These are phyloP conservation scores for Puya raimondii DNA, from an alignment of 176 grass and related monocot species.

Conservation along the genomic window DNA sequence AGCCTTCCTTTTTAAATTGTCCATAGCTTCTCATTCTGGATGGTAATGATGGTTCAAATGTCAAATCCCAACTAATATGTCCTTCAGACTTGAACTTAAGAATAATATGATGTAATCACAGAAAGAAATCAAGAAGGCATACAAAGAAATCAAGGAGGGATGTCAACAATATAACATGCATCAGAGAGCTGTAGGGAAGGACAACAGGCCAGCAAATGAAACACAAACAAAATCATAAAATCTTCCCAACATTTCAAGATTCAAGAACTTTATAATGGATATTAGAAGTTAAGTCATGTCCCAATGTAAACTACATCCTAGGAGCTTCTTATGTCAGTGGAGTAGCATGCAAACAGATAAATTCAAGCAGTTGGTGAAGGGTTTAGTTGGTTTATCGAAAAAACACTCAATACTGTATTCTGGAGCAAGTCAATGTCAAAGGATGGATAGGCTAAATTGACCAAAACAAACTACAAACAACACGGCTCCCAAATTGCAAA, in stretches of 20 bases:
- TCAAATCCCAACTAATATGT: not conserved
- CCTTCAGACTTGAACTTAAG: not conserved
- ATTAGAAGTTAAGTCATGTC: not conserved
- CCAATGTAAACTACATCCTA: not conserved
- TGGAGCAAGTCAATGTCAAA: not conserved
- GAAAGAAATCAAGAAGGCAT: not conserved
- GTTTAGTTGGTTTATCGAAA: not conserved
- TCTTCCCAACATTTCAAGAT: not conserved
- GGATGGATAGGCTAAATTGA: too few relatives aligned
- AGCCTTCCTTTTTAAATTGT: too few relatives aligned
- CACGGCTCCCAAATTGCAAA: too few relatives aligned
- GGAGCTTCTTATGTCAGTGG: not conserved
- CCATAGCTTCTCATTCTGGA: not conserved
- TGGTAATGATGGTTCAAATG: not conserved
- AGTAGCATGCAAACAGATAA: too few relatives aligned
- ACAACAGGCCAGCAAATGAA: not conserved
- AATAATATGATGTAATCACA: too few relatives aligned
- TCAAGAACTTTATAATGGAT: conserved; percentile 4
- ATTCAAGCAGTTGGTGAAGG: too few relatives aligned
- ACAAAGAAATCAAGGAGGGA: not conserved
- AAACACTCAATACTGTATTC: not conserved
- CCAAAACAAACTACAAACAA: too few relatives aligned
- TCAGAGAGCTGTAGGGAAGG: not conserved
- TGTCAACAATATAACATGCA: not conserved
- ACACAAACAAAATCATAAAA: not conserved